phyloP scores from a whole-genome alignment of 129 eudicot species.

The carrot (Daucus carota) region DH1_v3.0 NC_030382.2:54772501-54773000 shows the following conservation, averaged over 20 bases:
- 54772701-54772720: background rate
- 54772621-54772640: constrained; percentile 31
- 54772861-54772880: constrained; percentile 49
- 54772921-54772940: constrained; percentile 16
- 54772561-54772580: too few relatives aligned
- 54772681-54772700: background rate
- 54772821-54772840: constrained; percentile 38
- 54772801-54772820: constrained; percentile 44
- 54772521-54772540: too few relatives aligned
- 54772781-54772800: constrained; percentile 15
- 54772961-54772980: background rate
- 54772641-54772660: constrained; percentile 48
- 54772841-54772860: constrained; percentile 36
- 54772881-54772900: constrained; percentile 17
- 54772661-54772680: background rate
- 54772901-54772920: constrained; percentile 8
- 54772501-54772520: background rate
- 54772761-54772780: background rate
- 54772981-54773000: constrained; percentile 12
- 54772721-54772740: background rate
- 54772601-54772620: constrained; percentile 28
- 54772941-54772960: background rate
- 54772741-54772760: background rate
- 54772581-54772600: background rate
- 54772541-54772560: too few relatives aligned